Evolutionary conservation across 1,139 yeast species (phyloP), one percentile per base, ranked within the genome.

Genomic region (Torulaspora globosa): DNA sequence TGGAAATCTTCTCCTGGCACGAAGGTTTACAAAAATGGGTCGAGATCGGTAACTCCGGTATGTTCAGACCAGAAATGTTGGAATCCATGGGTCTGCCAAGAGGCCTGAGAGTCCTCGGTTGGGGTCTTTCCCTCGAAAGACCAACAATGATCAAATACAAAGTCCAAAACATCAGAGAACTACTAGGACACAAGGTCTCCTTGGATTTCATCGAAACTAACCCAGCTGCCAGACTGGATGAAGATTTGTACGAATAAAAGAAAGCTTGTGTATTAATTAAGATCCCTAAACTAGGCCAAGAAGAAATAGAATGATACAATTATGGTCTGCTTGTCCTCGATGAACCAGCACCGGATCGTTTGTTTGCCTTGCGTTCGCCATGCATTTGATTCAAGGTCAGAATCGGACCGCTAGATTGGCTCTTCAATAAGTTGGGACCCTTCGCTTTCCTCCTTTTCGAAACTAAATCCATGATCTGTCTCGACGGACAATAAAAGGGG

Each of bases 51-150:
- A 94, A 94, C 75, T 88, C 97, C 19, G 99, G 98, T 69, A 85
- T 94, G 96, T 94, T 94, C 77, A 82, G 99, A 72, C 98, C 99
- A 19, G 99, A 94, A 71, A 94, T 94, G 99, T 78, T 94, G 68
- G 96, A 89, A 71, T 74, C 96, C 39, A 90, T 92, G 97, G 98
- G 98, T 29, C 78, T 94, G 64, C 98, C 98, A 52, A 83, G 84
- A 74, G 85, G 88, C 67, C 71, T 94, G 73, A 79, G 97, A 68
- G 97, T 92, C 26, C 79, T 89, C 58, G 99, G 99, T 54, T 94
- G 96, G 92, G 99, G 99, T 63, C 76, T 94, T 61, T 85, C 96
- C 34, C 77, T 94, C 66, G 99, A 94, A 71, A 84, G 99, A 72
- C 98, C 98, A 56, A 94, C 98, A 36, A 94, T 94, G 99, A 94